Conservation (phyloP, 129 eudicot genomes). For the Tanacetum coccineum region DNA sequence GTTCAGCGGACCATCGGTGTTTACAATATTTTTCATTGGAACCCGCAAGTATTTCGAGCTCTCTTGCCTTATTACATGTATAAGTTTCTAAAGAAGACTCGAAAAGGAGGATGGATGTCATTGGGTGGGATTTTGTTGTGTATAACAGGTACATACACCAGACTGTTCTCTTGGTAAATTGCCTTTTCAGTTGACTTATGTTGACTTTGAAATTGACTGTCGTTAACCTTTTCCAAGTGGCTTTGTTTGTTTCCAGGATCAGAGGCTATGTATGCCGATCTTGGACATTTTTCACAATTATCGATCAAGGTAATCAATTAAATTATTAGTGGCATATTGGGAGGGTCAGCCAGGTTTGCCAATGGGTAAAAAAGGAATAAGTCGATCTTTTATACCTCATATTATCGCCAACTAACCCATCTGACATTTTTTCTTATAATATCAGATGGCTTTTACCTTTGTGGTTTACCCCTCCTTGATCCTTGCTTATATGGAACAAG, state of each 20-base stretch:
- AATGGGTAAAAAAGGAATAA: background rate
- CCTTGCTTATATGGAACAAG: constrained; percentile 97
- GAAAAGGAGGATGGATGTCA: too few species aligned
- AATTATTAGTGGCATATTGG: background rate
- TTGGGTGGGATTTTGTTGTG: constrained; percentile 82
- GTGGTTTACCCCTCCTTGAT: constrained; percentile 87
- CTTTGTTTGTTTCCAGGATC: constrained; percentile 45
- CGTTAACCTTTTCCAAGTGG: background rate
- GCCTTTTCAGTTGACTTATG: too few species aligned
- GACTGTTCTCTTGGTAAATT: background rate
- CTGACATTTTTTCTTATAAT: background rate
- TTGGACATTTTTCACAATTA: constrained; percentile 81
- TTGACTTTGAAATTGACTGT: background rate
- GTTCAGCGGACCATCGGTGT: too few species aligned
- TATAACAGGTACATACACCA: constrained; percentile 49
- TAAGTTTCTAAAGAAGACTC: too few species aligned
- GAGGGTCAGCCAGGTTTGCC: background rate
- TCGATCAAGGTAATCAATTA: constrained; percentile 58
- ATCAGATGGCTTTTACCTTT: constrained; percentile 84
- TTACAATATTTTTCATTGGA: too few species aligned
- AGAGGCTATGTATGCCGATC: constrained; percentile 94
- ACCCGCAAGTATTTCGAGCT: too few species aligned
- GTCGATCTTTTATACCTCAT: background rate
- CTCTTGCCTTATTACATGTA: too few species aligned
- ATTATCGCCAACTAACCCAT: too few species aligned